Percentiles rank a stretch among this genome's conserved stretches.
Evolutionary conservation across 2,329 filamentous ascomycete genomes (phyloP).

Genomic region (Aureobasidium pullulans): DNA sequence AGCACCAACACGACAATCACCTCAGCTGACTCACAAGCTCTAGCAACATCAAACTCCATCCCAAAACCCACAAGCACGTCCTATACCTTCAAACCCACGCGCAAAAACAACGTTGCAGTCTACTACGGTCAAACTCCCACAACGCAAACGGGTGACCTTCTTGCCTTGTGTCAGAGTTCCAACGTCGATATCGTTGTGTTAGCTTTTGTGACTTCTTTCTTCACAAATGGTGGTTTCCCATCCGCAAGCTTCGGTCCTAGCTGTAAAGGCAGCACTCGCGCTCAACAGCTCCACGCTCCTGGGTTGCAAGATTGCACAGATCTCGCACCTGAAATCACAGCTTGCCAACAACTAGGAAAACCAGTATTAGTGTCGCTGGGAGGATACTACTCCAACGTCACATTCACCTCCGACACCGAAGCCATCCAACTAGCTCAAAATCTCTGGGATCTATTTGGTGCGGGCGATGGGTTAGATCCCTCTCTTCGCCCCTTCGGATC

Average conservation of each 20-base stretch:
- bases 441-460: constrained; percentile 33
- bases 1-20: neutral
- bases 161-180: constrained; percentile 25
- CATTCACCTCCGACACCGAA: constrained; percentile 23
- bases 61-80: neutral
- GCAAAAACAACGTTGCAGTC: constrained; percentile 26
- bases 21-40: neutral
- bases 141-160: constrained; percentile 24
- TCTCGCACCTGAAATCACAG: constrained; percentile 27
- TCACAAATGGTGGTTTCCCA: constrained; percentile 27
- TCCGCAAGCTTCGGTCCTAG: constrained; percentile 28
- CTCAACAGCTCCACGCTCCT: constrained; percentile 29
- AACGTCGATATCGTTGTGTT: constrained; percentile 33
- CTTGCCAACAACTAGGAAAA: constrained; percentile 34
- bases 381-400: constrained; percentile 22
- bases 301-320: constrained; percentile 32
- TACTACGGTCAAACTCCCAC: constrained; percentile 26
- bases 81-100: constrained; percentile 23
- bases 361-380: constrained; percentile 35
- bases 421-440: constrained; percentile 26
- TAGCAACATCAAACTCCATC: neutral
- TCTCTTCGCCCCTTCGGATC: constrained; percentile 28
- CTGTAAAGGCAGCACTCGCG: constrained; percentile 26
- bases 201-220: constrained; percentile 28
- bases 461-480: constrained; percentile 19